These are phyloP conservation scores for Inga oerstediana DNA, from an alignment of 306 rosid genomes.

Conservation along the genomic window DNA sequence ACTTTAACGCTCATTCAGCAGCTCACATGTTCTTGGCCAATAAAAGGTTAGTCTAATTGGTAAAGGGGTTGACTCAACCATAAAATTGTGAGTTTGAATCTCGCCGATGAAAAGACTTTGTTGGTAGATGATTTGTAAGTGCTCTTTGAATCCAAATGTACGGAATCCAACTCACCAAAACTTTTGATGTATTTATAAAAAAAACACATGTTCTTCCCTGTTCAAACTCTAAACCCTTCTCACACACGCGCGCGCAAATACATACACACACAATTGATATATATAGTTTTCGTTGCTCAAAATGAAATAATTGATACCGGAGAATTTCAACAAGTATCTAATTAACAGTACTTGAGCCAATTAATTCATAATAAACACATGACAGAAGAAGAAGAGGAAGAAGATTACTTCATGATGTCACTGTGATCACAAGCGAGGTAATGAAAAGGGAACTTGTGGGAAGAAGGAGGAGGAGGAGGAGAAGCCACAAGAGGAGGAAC, in stretches of 20 bases:
- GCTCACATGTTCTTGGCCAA: too few species aligned
- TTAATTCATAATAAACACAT: neutral
- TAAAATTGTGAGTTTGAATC: too few species aligned
- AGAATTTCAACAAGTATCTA: conserved; percentile 35
- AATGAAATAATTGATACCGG: conserved; percentile 25
- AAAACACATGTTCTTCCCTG: neutral
- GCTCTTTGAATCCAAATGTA: rapidly evolving
- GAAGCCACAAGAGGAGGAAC: conserved; percentile 32
- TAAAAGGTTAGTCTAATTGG: too few species aligned
- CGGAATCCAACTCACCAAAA: too few species aligned
- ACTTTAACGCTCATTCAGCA: neutral
- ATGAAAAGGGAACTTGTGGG: conserved; percentile 79
- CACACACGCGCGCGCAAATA: neutral
- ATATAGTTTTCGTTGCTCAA: conserved; percentile 4
- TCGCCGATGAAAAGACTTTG: rapidly evolving
- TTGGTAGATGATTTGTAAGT: too few species aligned
- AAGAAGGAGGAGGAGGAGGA: conserved; percentile 28
- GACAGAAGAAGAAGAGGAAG: conserved; percentile 29
- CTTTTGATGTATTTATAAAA: too few species aligned
- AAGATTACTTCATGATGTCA: conserved; percentile 59
- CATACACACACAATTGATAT: neutral
- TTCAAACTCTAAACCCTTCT: neutral
- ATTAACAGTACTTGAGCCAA: neutral
- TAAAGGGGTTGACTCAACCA: too few species aligned
- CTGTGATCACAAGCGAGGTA: conserved; percentile 63